Evolutionary conservation across 2,329 filamentous ascomycete species (phyloP), one percentile per base, ranked within the genome.

Genomic region (Botryotinia globosa): DNA sequence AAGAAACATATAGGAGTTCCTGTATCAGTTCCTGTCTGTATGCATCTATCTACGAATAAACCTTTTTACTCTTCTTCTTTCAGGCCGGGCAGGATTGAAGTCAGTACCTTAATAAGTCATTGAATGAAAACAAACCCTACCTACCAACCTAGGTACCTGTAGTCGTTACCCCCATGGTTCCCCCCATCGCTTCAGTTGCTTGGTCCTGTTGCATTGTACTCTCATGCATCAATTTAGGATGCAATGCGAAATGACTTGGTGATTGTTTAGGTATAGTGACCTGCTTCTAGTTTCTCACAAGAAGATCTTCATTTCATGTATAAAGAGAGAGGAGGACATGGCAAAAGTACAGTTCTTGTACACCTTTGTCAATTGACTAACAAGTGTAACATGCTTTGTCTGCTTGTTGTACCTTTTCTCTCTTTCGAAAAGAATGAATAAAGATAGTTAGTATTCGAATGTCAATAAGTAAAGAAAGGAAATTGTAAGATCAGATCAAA

Each of bases 181-280:
- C 20, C 20, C 12, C 29, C 32, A 66, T 66, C n/a, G 64, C 51
- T 29, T 29, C 51, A 29, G 51, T 56, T 56, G 51, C 45, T 54
- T 54, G 64, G 64, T 54, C 45, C 45, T 66, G 54, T 66, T 48
- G 32, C 32, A 39, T 34, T 67, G 45, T 65, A 37, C 63, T 51
- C 63, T 65, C 44, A 65, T 65, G 63, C 63, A 51, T 22, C 63
- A 65, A 65, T 51, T 51, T 66, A 34, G 63, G 22, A n/a, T 66
- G 63, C 29, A 66, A 66, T 67, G 32, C 45, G 45, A 34, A 67
- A 67, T 54, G 64, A 39, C n/a, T 37, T 20, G 32, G 9, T 39
- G 45, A 18, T 39, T 54, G 22, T 66, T 37, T 25, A 39, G 64
- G 62, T 22, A 64, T 25, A n/a, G 58, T 64, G 61, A 10, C 42